phyloP scores from a whole-genome alignment of 2,329 filamentous ascomycete genomes.

The Ceratocystis alfenasii region DNA sequence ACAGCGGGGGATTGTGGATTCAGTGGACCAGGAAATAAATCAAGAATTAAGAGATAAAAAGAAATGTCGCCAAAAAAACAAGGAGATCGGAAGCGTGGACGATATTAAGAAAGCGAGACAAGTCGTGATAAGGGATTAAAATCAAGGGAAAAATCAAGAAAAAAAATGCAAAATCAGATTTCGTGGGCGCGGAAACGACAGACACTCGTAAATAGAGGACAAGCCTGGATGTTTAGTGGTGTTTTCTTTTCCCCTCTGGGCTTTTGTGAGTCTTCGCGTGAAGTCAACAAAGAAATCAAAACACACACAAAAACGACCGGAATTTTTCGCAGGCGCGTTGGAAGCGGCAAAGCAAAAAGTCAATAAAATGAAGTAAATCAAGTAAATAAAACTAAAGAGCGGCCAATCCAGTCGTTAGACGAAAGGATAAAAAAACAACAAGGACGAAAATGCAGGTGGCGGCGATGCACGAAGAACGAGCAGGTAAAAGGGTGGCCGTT shows the following conservation, averaged over 20 bases:
- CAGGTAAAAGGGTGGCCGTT: not conserved
- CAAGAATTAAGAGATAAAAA: constrained; percentile 7
- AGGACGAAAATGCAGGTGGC: constrained; percentile 12
- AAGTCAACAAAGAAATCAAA: constrained; percentile 12
- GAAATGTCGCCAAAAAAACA: not conserved
- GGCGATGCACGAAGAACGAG: constrained; percentile 10
- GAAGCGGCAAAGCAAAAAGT: constrained; percentile 8
- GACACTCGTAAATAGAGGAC: not conserved
- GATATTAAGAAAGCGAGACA: constrained; percentile 11
- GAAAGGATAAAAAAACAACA: constrained; percentile 11
- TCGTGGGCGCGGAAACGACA: not conserved
- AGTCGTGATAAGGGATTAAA: constrained; percentile 3
- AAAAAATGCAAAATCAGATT: not conserved
- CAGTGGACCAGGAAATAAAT: not conserved
- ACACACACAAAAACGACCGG: not conserved
- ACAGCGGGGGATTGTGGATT: not conserved
- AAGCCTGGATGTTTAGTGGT: no score
- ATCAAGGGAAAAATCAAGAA: not conserved
- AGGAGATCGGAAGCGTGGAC: not conserved
- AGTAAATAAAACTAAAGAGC: constrained; percentile 7
- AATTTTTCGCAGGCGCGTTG: not conserved
- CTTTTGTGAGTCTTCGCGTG: not conserved
- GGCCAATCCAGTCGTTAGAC: constrained; percentile 12
- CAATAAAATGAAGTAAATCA: not conserved
- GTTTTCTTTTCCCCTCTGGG: not conserved